Evolutionary conservation across 2,329 filamentous ascomycete species (phyloP), one percentile per base, ranked within the genome.

Genomic region (Stemphylium lycopersici): DNA sequence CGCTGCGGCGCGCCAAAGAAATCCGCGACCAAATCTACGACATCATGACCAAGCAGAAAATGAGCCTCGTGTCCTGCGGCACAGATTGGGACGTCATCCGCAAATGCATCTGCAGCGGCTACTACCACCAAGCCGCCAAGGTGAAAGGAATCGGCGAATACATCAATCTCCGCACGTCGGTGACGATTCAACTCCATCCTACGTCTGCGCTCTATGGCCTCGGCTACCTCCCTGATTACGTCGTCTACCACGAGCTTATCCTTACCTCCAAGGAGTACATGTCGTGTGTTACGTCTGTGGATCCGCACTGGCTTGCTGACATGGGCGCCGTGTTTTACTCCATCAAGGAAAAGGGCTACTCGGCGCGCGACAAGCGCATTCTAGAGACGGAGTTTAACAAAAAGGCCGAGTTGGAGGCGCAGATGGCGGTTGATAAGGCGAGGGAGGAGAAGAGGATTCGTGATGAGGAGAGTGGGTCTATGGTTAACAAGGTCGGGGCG

Each of bases 191-290:
- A 73, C 82, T 99, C 26, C 96, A 99, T 73, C 95, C 95, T 1
- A 99, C 95, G 0, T 93, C 88, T 60, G 91, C 95, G 1, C 83
- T 99, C 0, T 98, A 97, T 72, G 95, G 95, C 20, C 83, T 92
- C 1, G 95, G 95, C 3, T 96, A 96, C 75, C 85, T 96, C 20
- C 95, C 96, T 1, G 95, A 99, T 72, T 98, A 98, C 70, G 91
- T 99, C 47, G 87, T 99, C 37, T 99, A 99, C 77, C 95, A 99
- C 80, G 95, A 99, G 76, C 85, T 99, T 54, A 96, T 99, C 66
- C 85, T 99, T 56, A 99, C 95, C 0, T 91, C 88, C 52, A 97
- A 96, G 73, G 95, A 98, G 73, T 99, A 98, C 79, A 97, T 99
- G 87, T 96, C 91, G 3, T 96, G 91, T 4, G 95, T 99, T 8